Base-by-base conservation (phyloP, 306 rosid genomes). In the Lathyrus tuberosus region DNA sequence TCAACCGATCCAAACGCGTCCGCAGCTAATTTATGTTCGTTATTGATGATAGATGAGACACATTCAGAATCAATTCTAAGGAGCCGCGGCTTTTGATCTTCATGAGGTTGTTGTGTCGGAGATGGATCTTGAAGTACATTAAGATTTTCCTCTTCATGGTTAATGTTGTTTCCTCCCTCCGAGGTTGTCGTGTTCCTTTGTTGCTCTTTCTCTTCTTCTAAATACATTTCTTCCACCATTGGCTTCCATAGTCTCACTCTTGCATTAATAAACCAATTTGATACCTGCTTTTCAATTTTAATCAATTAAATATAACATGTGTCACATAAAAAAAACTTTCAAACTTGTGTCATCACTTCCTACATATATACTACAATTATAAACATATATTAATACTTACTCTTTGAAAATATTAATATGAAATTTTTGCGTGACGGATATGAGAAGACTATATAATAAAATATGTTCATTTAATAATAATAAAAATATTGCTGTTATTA, bases 231-330 rank as follows among this genome's bases (percentile, higher is more conserved):
- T 67, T 93, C 98, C 14, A 93, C 96, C 98, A 93, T 93, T n/a
- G 98, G 98, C 72, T 93, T 93, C 98, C 98, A 93, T 1, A 93
- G 85, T 48, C 98, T 85, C 80, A 93, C 98, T 75, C 98, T 88
- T 28, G 98, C 98, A 63, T 93, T 93, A 14, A 93, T 93, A 78
- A 93, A 93, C 98, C 98, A 93, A 79, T 93, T 93, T 9, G 98
- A 93, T 10, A 93, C 98, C 98, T 93, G 80, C 31, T 62, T 44
- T 68, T 30, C 33, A n/a, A 48, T 6, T 13, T 57, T 28, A 26
- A 28, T 20, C 31, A 5, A 28, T 28, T 57, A 57, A 28, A 13
- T 30, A 53, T 30, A 53, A 10, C 60, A 22, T 53, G 33, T 53
- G 33, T 11, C 9, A 0, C 0, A 20, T 20, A 20, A 20, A 20